Base-by-base conservation (phyloP, 2,329 filamentous ascomycete species). In the Coniochaeta sp. region DNA sequence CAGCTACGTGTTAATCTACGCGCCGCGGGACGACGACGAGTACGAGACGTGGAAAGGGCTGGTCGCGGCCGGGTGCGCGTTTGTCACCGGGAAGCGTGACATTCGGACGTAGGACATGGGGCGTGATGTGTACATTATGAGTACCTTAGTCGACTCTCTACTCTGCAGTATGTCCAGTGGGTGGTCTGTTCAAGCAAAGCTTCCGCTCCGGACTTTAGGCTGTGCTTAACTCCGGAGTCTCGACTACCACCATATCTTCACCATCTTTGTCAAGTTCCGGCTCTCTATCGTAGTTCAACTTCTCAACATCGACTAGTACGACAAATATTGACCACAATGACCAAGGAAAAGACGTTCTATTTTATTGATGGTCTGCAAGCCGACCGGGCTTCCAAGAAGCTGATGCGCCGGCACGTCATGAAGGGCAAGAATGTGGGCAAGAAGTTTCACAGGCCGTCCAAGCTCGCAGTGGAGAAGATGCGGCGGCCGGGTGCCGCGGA, bases 1-100 rank as follows among this genome's bases (percentile, higher is more conserved):
- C 65, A 68, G 69, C 0, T 78, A 75, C 58, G 66, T 78, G 32
- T 56, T 79, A 52, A 47, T 78, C 0, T 79, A 78, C 30, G 75
- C 75, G 50, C 76, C 75, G 44, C 64, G 76, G 28, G 66, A 74
- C 22, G 69, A 69, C 19, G 67, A 30, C 0, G 76, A 78, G 64
- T 67, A 73, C 30, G 66, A 62, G 28, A 64, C 72, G 5, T 73
- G 72, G 70, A 65, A 62, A 57, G 56, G 52, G 28, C 61, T 69
- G 19, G 62, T 66, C 12, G 57, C 62, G 22, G 69, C 68, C 36
- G 24, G 50, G 6, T 30, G 22, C 24, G 24, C 50, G 24, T 54
- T 54, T 30, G 24, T 54, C 8, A 12, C n/a, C n/a, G 42, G n/a
- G n/a, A 44, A 44, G 19, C 42, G 22, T 14, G 42, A 44, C 7